Percentiles rank a stretch among this genome's conserved stretches.
phyloP scores from a whole-genome alignment of 495 filamentous ascomycete species.

The Aspergillus sparsus region DNA sequence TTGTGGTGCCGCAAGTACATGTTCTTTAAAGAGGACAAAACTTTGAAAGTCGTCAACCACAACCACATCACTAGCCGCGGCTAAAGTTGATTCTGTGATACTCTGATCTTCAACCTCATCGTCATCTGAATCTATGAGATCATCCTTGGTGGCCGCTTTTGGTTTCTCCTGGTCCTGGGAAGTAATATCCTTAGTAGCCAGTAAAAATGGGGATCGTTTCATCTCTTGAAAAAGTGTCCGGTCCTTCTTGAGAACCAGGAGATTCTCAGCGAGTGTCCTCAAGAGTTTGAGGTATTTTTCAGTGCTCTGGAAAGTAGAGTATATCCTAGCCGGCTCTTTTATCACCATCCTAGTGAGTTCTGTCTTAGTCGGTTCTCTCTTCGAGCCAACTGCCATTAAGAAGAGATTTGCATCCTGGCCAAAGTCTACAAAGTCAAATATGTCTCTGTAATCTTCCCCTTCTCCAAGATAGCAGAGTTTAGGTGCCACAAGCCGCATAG shows the following conservation, averaged over 20 bases:
- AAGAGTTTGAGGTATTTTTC: slow-evolving; percentile 86
- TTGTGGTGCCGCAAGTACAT: slow-evolving; percentile 79
- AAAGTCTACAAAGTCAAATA: slow-evolving; percentile 97
- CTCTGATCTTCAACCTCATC: slow-evolving; percentile 56
- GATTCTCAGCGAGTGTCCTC: slow-evolving; percentile 70
- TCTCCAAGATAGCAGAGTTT: slow-evolving; percentile 75
- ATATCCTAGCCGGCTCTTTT: slow-evolving; percentile 73
- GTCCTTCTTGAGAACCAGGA: slow-evolving; percentile 69
- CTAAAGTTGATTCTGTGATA: slow-evolving; percentile 76
- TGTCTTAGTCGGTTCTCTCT: slow-evolving; percentile 78
- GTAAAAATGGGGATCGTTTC: slow-evolving; percentile 71
- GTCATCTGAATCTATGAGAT: slow-evolving; percentile 47
- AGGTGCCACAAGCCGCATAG: slow-evolving; percentile 58
- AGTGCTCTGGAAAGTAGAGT: slow-evolving; percentile 72
- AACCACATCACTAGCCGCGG: slow-evolving; percentile 67
- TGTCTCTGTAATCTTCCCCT: slow-evolving; percentile 73
- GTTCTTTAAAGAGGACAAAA: slow-evolving; percentile 79
- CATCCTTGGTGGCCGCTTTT: slow-evolving; percentile 28
- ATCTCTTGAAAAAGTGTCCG: slow-evolving; percentile 74
- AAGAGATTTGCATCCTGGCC: slow-evolving; percentile 85
- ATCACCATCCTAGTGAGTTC: slow-evolving; percentile 82
- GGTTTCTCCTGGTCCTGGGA: slow-evolving; percentile 29
- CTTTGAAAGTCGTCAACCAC: slow-evolving; percentile 85
- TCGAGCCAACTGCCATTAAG: slow-evolving; percentile 81
- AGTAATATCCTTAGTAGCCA: slow-evolving; percentile 75